Conservation (phyloP, 805 yeast genomes). For the Candida vartiovaarae region DNA sequence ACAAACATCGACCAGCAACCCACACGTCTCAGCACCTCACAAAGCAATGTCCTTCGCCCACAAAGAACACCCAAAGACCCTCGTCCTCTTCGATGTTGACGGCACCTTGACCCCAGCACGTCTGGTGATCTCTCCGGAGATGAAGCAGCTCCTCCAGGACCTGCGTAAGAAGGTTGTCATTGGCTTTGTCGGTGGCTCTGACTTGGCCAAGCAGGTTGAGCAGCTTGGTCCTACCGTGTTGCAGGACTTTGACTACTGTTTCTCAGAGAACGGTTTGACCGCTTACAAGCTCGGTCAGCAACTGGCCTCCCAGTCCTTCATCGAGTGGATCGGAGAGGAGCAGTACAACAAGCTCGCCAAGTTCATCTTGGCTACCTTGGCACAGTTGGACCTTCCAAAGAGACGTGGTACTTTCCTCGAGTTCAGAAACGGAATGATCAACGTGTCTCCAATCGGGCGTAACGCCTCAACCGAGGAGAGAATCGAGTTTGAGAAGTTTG, state of each 20-base stretch:
- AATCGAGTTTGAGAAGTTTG: slow-evolving; percentile 83
- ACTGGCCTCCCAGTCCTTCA: slow-evolving; percentile 90
- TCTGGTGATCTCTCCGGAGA: slow-evolving; percentile 66
- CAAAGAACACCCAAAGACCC: slow-evolving; percentile 76
- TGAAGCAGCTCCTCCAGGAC: slow-evolving; percentile 59
- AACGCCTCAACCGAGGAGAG: slow-evolving; percentile 94
- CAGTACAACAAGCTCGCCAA: slow-evolving; percentile 84
- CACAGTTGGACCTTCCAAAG: slow-evolving; percentile 84
- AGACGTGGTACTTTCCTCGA: slow-evolving; percentile 99
- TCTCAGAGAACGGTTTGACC: slow-evolving; percentile 96
- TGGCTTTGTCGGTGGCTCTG: slow-evolving; percentile 98
- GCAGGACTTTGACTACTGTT: slow-evolving; percentile 86
- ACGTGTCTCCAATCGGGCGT: slow-evolving; percentile 97
- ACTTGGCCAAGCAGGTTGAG: slow-evolving; percentile 88
- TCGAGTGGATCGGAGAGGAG: slow-evolving; percentile 92
- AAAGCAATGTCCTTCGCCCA: slow-evolving; percentile 51
- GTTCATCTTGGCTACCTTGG: slow-evolving; percentile 77
- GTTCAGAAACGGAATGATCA: slow-evolving; percentile 99
- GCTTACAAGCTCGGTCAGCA: slow-evolving; percentile 89
- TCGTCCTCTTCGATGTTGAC: slow-evolving; percentile 95
- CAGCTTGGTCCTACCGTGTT: slow-evolving; percentile 83
- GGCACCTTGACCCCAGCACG: slow-evolving; percentile 99
- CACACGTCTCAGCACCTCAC: background rate
- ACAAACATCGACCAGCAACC: background rate
- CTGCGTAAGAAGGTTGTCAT: slow-evolving; percentile 88